Evolutionary conservation across 2,329 filamentous ascomycete species (phyloP).

Genomic region (Colletotrichum simmondsii): DNA sequence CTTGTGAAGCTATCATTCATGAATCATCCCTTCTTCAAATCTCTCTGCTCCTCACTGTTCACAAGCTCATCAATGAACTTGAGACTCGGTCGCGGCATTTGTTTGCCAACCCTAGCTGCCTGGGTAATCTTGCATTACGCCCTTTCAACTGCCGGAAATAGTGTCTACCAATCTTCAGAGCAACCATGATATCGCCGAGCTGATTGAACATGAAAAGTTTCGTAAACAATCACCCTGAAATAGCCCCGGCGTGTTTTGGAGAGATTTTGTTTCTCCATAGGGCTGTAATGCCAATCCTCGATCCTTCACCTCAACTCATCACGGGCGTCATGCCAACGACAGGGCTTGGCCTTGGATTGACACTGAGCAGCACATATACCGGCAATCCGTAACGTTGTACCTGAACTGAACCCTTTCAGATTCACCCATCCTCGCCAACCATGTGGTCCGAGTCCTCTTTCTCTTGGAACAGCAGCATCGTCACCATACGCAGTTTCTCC

Average conservation of each 20-base stretch:
- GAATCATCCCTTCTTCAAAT: background rate
- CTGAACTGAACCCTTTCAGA: too few species aligned
- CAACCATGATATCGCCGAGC: background rate
- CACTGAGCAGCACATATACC: background rate
- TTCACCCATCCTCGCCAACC: background rate
- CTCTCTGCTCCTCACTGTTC: background rate
- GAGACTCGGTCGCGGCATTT: slow-evolving; percentile 5
- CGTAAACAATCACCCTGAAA: slow-evolving; percentile 10
- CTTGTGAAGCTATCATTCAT: background rate
- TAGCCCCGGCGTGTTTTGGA: slow-evolving; percentile 13
- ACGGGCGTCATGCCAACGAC: slow-evolving; percentile 25
- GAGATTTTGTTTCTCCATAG: slow-evolving; percentile 17
- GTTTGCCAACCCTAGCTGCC: background rate
- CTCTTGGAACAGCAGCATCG: slow-evolving; percentile 18
- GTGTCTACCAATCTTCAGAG: background rate
- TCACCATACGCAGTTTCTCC: slow-evolving; percentile 9
- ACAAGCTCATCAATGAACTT: slow-evolving; percentile 4
- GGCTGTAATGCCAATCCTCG: slow-evolving; percentile 7
- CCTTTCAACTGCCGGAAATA: slow-evolving; percentile 13
- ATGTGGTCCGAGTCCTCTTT: slow-evolving; percentile 17
- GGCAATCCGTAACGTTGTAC: background rate
- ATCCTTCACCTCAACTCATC: slow-evolving; percentile 1
- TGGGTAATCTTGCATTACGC: background rate
- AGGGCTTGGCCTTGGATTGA: slow-evolving; percentile 3
- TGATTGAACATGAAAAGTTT: background rate